phyloP scores from a whole-genome alignment of 768 basidiomycete species.

The Hypholoma sublateritium region DNA sequence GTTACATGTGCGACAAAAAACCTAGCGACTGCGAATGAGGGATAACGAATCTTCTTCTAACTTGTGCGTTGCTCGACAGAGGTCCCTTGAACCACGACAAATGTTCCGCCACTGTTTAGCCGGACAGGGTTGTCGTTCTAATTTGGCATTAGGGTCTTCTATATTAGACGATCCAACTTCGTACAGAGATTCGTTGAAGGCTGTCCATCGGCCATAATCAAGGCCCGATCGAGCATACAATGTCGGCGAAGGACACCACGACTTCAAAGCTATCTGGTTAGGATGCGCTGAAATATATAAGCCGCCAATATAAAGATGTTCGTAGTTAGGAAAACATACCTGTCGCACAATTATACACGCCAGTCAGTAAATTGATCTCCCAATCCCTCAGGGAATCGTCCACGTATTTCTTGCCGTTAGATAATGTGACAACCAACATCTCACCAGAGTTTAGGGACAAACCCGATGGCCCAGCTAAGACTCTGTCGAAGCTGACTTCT shows the following conservation, averaged over 20 bases:
- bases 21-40: neutral
- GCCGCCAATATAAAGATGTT: neutral
- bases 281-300: neutral
- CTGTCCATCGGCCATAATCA: neutral
- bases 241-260: neutral
- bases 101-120: neutral
- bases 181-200: neutral
- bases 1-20: no score
- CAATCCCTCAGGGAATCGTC: neutral
- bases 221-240: neutral
- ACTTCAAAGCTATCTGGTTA: neutral
- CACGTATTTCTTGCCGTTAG: neutral
- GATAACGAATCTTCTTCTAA: neutral
- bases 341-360: neutral
- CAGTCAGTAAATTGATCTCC: neutral
- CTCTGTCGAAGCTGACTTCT: neutral
- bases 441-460: neutral
- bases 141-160: neutral
- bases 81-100: neutral
- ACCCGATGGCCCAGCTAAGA: neutral
- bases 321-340: neutral
- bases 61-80: neutral
- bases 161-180: neutral
- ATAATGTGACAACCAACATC: neutral
- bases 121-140: neutral